These are phyloP conservation scores for cucumber (Cucumis sativus) DNA, from an alignment of 306 rosid species.

Conservation along the genomic window Cucumber_9930_V3 NC_026656.2:15084001-15084500, in stretches of 20 bases:
- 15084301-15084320: not conserved
- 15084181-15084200: not conserved
- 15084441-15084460: not conserved
- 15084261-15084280: not conserved
- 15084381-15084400: slow-evolving; percentile 10
- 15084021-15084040: not conserved
- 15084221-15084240: not conserved
- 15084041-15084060: not conserved
- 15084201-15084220: not conserved
- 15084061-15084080: not conserved
- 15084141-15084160: not conserved
- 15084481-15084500: not conserved
- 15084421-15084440: not conserved
- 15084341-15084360: not conserved
- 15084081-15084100: not conserved
- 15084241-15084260: not conserved
- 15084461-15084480: not conserved
- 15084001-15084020: not conserved
- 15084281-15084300: not conserved
- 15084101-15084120: not conserved
- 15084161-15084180: not conserved
- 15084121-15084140: not conserved
- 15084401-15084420: not conserved
- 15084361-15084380: not conserved
- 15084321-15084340: not conserved